Conservation (phyloP, 23 red algal species). For the Agarophyton chilense region DNA sequence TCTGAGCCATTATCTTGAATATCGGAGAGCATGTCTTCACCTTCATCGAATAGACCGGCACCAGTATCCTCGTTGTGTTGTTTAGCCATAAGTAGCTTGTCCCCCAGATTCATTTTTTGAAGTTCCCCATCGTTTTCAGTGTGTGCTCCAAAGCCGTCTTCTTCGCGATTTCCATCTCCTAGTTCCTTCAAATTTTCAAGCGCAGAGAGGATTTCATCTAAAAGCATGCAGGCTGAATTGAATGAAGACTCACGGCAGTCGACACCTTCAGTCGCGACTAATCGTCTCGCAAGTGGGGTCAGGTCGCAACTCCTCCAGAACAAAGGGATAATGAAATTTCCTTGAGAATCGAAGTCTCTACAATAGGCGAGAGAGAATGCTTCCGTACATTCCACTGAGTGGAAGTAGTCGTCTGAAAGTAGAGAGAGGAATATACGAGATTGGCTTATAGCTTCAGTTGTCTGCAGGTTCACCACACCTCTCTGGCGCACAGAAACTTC, state of each 20-base stretch:
- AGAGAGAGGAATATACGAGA: slow-evolving; percentile 73
- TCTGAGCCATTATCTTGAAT: neutral
- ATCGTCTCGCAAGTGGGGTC: slow-evolving; percentile 71
- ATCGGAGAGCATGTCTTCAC: too few species aligned
- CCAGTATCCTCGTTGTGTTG: slow-evolving; percentile 3
- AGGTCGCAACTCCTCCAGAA: slow-evolving; percentile 86
- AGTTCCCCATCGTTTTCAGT: slow-evolving; percentile 52
- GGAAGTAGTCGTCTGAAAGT: slow-evolving; percentile 84
- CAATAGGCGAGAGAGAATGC: slow-evolving; percentile 89
- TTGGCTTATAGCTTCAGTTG: slow-evolving; percentile 73
- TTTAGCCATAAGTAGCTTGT: slow-evolving; percentile 37
- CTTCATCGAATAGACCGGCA: slow-evolving; percentile 24
- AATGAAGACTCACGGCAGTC: slow-evolving; percentile 79
- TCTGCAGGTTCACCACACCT: slow-evolving; percentile 71
- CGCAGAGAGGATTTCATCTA: slow-evolving; percentile 77
- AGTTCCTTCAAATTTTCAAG: neutral
- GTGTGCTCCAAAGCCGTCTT: slow-evolving; percentile 18
- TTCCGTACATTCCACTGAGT: slow-evolving; percentile 88
- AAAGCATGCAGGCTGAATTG: slow-evolving; percentile 44
- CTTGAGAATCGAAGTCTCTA: slow-evolving; percentile 79
- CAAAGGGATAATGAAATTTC: slow-evolving; percentile 87
- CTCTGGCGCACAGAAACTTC: slow-evolving; percentile 73
- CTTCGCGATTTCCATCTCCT: slow-evolving; percentile 16
- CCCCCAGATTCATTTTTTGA: slow-evolving; percentile 36
- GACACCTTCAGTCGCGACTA: slow-evolving; percentile 82